Evolutionary conservation across 208 protist species (phyloP), one percentile per base, ranked within the genome.

Genomic region (Wallacemonas sp.): DNA sequence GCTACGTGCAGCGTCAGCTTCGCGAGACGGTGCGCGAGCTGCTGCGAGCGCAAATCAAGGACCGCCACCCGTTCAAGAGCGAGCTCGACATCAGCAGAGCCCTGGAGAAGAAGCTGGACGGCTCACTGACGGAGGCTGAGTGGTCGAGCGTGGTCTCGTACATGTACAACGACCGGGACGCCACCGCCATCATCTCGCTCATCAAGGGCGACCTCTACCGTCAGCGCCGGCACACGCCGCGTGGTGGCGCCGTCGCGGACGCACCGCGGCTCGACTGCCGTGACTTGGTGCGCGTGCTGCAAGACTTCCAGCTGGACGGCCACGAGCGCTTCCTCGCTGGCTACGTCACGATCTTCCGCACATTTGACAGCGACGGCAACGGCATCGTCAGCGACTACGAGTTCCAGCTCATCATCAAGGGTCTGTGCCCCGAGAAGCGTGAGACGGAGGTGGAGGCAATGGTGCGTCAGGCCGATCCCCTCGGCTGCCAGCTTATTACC

Each of bases 301-400:
- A 96, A 2, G 83, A 96, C 56, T 98, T 95, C 62, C 94, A 98
- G 66, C 72, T 98, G 11, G 80, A 88, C 46, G 81, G 88, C 11
- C 94, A 98, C 65, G 83, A 94, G 56, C 65, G 78, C n/a, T 97
- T 97, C 61, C 77, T 98, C 23, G 62, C 65, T 23, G 78, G 55
- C 11, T 96, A 94, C 63, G 82, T 95, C 0, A 3, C 30, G 4
- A 62, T 96, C 16, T 98, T 97, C 62, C 65, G 76, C 4, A 55
- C 74, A 14, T 61, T 89, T 60, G 92, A 97, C 71, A 33, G 30
- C 1, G 90, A 96, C 65, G 60, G 72, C 34, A 84, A 94, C 69
- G 90, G 90, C 44, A 84, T 97, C 34, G 68, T 97, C 17, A 93
- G 81, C 66, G 70, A 81, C 52, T 52, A 61, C 19, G 89, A 93